Evolutionary conservation across 257 asterid species (phyloP), one percentile per base, ranked within the genome.

Genomic region (Nicotiana undulata): DNA sequence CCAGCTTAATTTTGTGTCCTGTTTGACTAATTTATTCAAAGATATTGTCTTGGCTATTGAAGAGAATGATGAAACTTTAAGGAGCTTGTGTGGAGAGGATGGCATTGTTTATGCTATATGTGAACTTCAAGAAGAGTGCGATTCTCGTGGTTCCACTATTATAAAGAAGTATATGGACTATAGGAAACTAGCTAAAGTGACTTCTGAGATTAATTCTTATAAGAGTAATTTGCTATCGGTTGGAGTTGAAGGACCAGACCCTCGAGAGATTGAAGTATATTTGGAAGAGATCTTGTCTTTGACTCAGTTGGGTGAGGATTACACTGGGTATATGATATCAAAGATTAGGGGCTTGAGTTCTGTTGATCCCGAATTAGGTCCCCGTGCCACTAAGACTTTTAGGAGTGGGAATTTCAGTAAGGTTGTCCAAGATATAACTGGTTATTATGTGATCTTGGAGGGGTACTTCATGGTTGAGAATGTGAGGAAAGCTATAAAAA

Each of bases 381-480:
- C 98, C 3, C 93, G 90, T 68, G 98, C 98, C 61, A 92, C 97
- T 22, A 95, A 90, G 87, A 94, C 98, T 72, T 95, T 95, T 85
- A 90, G 96, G 88, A 91, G 97, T 89, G 98, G 97, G 70, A 92
- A 89, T 85, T 93, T 95, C 87, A 93, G 95, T 81, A 89, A 84
- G 81, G 93, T 93, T 66, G 88, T 94, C 56, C 97, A 93, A 89
- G 98, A 95, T 32, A 86, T 91, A 26, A 93, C 91, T 11, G 97
- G 98, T 63, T 95, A 95, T 89, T 95, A 93, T 75, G 97, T 95
- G 58, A 92, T 92, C 40, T 81, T 95, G 90, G 99, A 95, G 82
- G 99, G 98, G 12, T 95, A 88, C 90, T 93, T 95, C 80, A 93
- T 95, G 99, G 98, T 95, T 80, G 97, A 95, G 90, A 95, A 95